These are phyloP conservation scores for Yarrowia sp. DNA, from an alignment of 805 yeast species.

Conservation along the genomic window DNA sequence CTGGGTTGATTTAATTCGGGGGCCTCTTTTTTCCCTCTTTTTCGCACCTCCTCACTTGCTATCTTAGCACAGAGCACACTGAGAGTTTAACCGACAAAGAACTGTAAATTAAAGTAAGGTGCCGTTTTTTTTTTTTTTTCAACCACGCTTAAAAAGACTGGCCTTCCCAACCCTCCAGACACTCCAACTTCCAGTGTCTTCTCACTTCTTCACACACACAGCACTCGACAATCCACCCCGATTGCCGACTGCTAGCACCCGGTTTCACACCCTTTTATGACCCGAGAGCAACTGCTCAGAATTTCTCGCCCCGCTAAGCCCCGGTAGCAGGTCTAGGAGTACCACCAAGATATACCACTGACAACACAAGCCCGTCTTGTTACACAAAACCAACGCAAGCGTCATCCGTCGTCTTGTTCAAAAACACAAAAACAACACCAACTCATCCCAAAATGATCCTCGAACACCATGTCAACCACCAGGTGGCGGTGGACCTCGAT, in stretches of 20 bases:
- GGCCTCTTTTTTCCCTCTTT: too few relatives aligned
- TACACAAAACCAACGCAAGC: not conserved
- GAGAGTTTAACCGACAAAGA: not conserved
- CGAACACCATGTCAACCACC: conserved; percentile 60
- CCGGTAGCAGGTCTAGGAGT: conserved; percentile 28
- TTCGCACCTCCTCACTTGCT: not conserved
- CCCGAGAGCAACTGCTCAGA: conserved; percentile 28
- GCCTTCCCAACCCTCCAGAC: not conserved
- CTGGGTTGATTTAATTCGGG: too few relatives aligned
- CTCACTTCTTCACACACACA: not conserved
- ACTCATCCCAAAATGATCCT: conserved; percentile 1
- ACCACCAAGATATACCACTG: not conserved
- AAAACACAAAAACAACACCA: not conserved
- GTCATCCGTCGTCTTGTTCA: not conserved
- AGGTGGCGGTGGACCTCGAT: conserved; percentile 72
- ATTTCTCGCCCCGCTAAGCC: conserved; percentile 28
- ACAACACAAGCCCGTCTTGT: not conserved
- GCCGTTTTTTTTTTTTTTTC: not conserved
- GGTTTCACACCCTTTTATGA: conserved; percentile 20
- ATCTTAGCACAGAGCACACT: not conserved
- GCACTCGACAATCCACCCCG: conserved; percentile 22
- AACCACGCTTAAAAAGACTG: not conserved
- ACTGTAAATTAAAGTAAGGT: not conserved
- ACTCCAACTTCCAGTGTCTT: not conserved
- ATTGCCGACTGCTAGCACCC: conserved; percentile 25